phyloP scores from a whole-genome alignment of 2,329 filamentous ascomycete species.

The Colletotrichum eleusines region DNA sequence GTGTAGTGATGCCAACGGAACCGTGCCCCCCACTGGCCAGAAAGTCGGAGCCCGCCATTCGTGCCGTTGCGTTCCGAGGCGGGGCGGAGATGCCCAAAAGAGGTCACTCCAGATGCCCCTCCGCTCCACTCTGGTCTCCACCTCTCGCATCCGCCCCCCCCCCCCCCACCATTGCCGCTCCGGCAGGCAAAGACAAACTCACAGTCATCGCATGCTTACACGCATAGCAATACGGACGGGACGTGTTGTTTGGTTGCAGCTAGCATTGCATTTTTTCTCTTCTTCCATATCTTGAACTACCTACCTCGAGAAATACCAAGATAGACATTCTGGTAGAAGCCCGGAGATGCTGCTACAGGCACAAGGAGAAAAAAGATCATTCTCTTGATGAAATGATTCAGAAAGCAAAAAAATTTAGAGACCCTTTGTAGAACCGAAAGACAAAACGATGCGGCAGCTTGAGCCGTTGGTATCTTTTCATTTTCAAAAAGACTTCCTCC shows the following conservation, averaged over 20 bases:
- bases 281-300: slow-evolving; percentile 6
- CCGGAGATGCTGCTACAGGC: slow-evolving; percentile 12
- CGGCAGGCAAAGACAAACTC: slow-evolving; percentile 22
- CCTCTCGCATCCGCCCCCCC: slow-evolving; percentile 19
- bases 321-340: slow-evolving; percentile 24
- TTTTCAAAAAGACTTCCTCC: slow-evolving; percentile 14
- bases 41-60: slow-evolving; percentile 22
- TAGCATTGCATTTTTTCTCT: slow-evolving; percentile 32
- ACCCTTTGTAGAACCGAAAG: slow-evolving; percentile 37
- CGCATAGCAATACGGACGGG: neutral
- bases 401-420: slow-evolving; percentile 24
- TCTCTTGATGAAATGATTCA: slow-evolving; percentile 16
- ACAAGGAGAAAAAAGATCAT: slow-evolving; percentile 16
- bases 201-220: neutral
- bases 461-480: slow-evolving; percentile 41
- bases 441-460: slow-evolving; percentile 34
- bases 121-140: neutral
- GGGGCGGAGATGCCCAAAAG: slow-evolving; percentile 42
- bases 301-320: slow-evolving; percentile 26
- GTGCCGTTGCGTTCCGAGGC: slow-evolving; percentile 9
- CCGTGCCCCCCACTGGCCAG: neutral
- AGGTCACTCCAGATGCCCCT: slow-evolving; percentile 12
- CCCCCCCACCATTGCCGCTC: too few relatives aligned
- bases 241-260: slow-evolving; percentile 15
- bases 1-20: neutral